Conservation (phyloP, 306 rosid species). For the Albizia julibrissin region DNA sequence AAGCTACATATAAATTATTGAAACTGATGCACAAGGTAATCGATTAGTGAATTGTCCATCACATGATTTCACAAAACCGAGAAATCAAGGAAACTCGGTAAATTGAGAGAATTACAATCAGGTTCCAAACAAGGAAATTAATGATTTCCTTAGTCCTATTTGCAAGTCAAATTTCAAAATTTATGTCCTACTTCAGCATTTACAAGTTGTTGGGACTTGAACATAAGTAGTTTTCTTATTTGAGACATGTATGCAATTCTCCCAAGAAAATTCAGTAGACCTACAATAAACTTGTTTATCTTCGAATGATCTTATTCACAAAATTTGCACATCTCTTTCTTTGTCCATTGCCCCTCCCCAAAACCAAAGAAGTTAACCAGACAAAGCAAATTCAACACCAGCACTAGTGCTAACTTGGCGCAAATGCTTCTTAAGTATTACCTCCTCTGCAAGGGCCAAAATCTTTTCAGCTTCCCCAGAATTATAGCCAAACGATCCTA, state of each 20-base stretch:
- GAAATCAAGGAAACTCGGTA: not conserved
- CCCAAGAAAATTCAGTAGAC: not conserved
- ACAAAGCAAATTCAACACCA: slow-evolving; percentile 12
- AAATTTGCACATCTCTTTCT: not conserved
- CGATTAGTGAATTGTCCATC: slow-evolving; percentile 10
- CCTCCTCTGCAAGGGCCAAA: slow-evolving; percentile 69
- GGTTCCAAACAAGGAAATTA: no score
- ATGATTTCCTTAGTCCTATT: no score
- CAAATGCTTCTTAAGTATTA: slow-evolving; percentile 32
- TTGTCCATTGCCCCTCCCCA: not conserved
- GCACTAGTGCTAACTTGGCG: slow-evolving; percentile 6
- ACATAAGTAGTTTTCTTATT: no score
- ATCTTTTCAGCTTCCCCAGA: slow-evolving; percentile 47
- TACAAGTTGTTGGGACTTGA: no score
- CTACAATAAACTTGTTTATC: slow-evolving; percentile 10
- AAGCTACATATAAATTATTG: not conserved
- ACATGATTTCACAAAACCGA: not conserved
- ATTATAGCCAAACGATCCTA: slow-evolving; percentile 56
- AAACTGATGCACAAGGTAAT: not conserved
- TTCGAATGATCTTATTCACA: slow-evolving; percentile 12
- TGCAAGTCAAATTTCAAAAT: no score
- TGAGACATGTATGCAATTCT: no score
- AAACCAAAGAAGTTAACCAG: not conserved
- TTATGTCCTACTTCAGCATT: no score
- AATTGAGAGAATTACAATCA: no score